A percentile compares a stretch with the other conserved stretches of the same genome.
Evolutionary conservation across 257 asterid species (phyloP).

Genomic region (Eustoma russellianum): DNA sequence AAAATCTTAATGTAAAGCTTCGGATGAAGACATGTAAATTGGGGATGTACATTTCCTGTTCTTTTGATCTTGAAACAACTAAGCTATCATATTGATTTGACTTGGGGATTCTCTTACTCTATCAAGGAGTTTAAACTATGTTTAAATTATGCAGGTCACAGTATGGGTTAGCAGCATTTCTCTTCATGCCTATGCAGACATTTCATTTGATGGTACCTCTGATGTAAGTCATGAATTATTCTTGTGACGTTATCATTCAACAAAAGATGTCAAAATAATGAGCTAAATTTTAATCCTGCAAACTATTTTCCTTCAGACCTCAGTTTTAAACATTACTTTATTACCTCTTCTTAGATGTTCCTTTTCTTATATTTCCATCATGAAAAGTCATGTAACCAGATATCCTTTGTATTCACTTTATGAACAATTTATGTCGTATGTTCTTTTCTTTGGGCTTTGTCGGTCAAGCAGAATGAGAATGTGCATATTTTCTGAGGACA

Average conservation of each 20-base stretch:
- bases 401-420: too few relatives aligned
- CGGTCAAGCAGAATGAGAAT: too few relatives aligned
- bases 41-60: neutral
- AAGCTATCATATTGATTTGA: neutral
- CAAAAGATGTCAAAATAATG: neutral
- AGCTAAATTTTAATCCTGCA: neutral
- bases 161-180: constrained; percentile 84
- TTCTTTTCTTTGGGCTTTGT: too few relatives aligned
- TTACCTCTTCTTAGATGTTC: too few relatives aligned
- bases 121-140: constrained; percentile 9
- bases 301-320: neutral
- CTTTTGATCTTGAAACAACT: neutral
- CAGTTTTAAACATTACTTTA: neutral
- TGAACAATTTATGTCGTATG: too few relatives aligned
- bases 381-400: too few relatives aligned
- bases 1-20: neutral
- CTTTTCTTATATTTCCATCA: neutral
- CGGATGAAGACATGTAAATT: neutral
- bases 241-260: constrained; percentile 3
- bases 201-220: constrained; percentile 56
- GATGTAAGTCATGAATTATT: constrained; percentile 49
- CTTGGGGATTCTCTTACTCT: neutral
- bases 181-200: constrained; percentile 78
- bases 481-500: too few relatives aligned
- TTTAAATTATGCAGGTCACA: constrained; percentile 49